These are phyloP conservation scores for Plasmodium yoelii DNA, from an alignment of 169 alveolate genomes.

Conservation along the genomic window DNA sequence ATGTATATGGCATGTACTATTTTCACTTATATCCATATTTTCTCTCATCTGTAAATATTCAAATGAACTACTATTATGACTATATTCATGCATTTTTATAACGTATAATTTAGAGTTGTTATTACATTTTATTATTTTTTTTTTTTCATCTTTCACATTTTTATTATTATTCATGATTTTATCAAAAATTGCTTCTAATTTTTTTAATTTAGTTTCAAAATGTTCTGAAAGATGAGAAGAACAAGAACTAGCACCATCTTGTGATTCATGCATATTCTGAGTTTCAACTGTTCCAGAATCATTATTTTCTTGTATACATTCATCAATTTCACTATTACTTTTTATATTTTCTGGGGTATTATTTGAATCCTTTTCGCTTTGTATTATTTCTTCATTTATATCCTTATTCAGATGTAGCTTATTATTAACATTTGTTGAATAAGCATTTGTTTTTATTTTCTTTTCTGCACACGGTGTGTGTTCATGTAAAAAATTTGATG, in stretches of 20 bases:
- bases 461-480: not conserved
- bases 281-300: not conserved
- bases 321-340: too few species aligned
- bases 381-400: not conserved
- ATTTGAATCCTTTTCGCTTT: too few species aligned
- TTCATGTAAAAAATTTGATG: not conserved
- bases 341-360: too few species aligned
- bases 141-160: slow-evolving; percentile 3
- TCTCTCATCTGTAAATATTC: slow-evolving; percentile 39
- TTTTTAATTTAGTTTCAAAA: slow-evolving; percentile 20
- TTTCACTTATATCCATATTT: not conserved
- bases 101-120: slow-evolving; percentile 1
- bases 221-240: not conserved
- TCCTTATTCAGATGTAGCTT: not conserved
- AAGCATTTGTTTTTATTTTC: not conserved
- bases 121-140: not conserved
- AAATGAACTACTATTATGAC: slow-evolving; percentile 48
- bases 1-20: not conserved
- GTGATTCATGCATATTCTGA: not conserved
- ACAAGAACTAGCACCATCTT: not conserved
- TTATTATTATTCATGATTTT: slow-evolving; percentile 28
- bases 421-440: too few species aligned
- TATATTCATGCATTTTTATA: slow-evolving; percentile 28
- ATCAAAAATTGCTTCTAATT: slow-evolving; percentile 27
- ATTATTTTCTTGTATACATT: too few species aligned